Percentiles rank a stretch among this genome's conserved stretches.
These are phyloP conservation scores for Mycena sanguinolenta DNA, from an alignment of 768 basidiomycete genomes.

Conservation along the genomic window DNA sequence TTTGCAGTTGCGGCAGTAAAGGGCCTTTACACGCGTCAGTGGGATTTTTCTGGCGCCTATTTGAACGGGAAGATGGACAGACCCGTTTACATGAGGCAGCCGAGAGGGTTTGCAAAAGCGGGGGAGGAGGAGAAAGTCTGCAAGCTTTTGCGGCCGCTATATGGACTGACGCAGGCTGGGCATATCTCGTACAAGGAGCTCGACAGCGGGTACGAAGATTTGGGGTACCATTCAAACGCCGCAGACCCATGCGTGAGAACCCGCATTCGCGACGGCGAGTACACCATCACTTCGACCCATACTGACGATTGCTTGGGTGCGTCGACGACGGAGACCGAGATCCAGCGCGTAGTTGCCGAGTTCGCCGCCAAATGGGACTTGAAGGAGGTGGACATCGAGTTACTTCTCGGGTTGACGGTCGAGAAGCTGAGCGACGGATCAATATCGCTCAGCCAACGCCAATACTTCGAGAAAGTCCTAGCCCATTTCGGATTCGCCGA, in stretches of 20 bases:
- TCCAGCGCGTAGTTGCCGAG: slow-evolving; percentile 8
- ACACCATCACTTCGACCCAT: slow-evolving; percentile 20
- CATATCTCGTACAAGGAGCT: slow-evolving; percentile 4
- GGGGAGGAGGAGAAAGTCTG: slow-evolving; percentile 26
- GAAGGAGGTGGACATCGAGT: slow-evolving; percentile 11
- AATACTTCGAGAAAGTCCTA: slow-evolving; percentile 13
- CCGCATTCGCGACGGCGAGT: neutral
- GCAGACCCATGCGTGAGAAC: slow-evolving; percentile 22
- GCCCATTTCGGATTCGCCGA: slow-evolving; percentile 1
- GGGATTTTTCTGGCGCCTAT: slow-evolving; percentile 16
- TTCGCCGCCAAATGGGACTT: slow-evolving; percentile 20
- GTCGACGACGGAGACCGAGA: slow-evolving; percentile 1
- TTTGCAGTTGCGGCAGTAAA: slow-evolving; percentile 15
- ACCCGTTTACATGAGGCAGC: slow-evolving; percentile 17
- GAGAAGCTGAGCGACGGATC: neutral
- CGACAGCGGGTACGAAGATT: neutral
- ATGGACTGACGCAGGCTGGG: slow-evolving; percentile 14
- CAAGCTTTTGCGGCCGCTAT: slow-evolving; percentile 13
- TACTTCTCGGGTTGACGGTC: slow-evolving; percentile 4
- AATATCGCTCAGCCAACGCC: neutral
- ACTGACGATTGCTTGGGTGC: neutral
- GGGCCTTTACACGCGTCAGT: neutral
- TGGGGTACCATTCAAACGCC: slow-evolving; percentile 7
- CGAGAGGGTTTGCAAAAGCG: slow-evolving; percentile 14
- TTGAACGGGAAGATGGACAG: slow-evolving; percentile 19